Conservation (phyloP, 345 rosid species). For the Kernera saxatilis region DNA sequence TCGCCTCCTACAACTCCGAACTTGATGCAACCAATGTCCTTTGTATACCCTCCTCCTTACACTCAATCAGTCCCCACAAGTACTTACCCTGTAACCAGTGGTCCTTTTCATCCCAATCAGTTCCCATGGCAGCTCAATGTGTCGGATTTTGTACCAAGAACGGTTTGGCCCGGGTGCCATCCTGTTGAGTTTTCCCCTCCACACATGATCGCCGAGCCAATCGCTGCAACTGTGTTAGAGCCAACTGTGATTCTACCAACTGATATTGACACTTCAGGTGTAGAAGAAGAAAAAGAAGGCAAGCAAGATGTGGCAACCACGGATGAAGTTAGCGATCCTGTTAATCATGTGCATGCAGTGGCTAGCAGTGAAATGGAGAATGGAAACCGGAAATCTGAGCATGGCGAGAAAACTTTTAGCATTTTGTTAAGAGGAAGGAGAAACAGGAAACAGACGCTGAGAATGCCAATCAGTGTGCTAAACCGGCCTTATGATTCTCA, state of each 20-base stretch:
- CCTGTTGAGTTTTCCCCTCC: constrained; percentile 63
- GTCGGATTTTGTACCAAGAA: constrained; percentile 60
- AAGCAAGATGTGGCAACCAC: constrained; percentile 14
- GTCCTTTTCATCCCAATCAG: constrained; percentile 72
- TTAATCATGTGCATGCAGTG: constrained; percentile 25
- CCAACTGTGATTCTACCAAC: constrained; percentile 41
- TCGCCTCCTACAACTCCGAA: constrained; percentile 89
- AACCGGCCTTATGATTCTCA: constrained; percentile 88
- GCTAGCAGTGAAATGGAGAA: constrained; percentile 40
- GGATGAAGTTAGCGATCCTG: constrained; percentile 23
- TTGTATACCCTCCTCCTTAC: constrained; percentile 76
- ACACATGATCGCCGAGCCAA: constrained; percentile 56
- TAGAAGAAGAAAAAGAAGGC: constrained; percentile 36
- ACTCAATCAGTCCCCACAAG: constrained; percentile 59
- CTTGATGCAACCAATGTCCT: constrained; percentile 81
- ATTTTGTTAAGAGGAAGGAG: constrained; percentile 84
- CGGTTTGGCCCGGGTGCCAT: constrained; percentile 74
- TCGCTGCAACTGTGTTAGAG: constrained; percentile 44
- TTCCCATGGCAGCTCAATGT: constrained; percentile 82
- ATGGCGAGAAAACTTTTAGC: constrained; percentile 80
- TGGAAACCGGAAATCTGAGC: constrained; percentile 31
- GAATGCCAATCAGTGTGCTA: constrained; percentile 90
- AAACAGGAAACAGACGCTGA: constrained; percentile 79
- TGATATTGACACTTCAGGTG: constrained; percentile 46
- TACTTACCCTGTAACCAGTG: constrained; percentile 67